Conservation (phyloP, 768 basidiomycete species). For the Phylloporus sp. region DNA sequence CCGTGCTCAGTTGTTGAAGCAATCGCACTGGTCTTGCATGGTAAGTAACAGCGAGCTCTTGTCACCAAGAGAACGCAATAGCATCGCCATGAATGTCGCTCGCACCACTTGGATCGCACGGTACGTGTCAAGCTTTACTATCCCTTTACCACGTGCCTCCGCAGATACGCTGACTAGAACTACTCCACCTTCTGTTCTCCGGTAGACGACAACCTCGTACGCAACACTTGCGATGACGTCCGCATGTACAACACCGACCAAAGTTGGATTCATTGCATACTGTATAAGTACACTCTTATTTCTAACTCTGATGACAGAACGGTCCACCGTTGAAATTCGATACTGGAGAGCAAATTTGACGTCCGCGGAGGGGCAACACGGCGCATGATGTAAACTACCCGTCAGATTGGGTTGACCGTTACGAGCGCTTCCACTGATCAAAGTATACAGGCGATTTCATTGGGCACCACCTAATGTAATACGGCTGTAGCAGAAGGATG, state of each 20-base stretch:
- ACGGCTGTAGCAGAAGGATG: too few species aligned
- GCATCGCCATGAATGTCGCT: too few species aligned
- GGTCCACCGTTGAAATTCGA: not conserved
- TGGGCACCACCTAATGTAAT: not conserved
- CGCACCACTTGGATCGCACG: too few species aligned
- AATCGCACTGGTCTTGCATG: too few species aligned
- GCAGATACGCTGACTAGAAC: too few species aligned
- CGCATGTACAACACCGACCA: not conserved
- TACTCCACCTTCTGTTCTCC: too few species aligned
- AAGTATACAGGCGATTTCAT: too few species aligned
- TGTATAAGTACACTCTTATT: not conserved
- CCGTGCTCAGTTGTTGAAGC: too few species aligned
- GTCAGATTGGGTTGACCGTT: not conserved
- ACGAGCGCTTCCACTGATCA: constrained; percentile 8
- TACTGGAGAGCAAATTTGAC: not conserved
- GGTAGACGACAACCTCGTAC: not conserved
- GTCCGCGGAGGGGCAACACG: not conserved
- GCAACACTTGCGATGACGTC: not conserved
- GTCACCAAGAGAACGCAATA: too few species aligned
- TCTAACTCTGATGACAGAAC: not conserved
- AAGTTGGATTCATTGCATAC: not conserved
- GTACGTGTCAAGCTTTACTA: too few species aligned
- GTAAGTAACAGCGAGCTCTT: too few species aligned
- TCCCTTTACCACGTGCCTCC: too few species aligned
- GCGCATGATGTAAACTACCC: not conserved